phyloP scores from a whole-genome alignment of 257 asterid genomes.

The Nemophila menziesii region DNA sequence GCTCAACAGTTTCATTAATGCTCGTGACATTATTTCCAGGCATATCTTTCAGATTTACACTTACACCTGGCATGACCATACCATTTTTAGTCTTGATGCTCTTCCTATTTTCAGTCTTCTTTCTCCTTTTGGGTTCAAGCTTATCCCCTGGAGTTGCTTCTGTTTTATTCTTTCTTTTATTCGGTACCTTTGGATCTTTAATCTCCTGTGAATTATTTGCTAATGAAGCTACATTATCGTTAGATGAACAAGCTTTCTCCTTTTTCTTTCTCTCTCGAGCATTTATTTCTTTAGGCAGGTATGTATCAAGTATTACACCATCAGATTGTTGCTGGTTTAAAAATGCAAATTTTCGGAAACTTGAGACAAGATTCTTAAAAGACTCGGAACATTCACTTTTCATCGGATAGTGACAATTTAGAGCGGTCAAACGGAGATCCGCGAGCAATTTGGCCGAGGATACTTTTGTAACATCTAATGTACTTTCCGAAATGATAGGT shows the following conservation, averaged over 20 bases:
- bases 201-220: slow-evolving; percentile 20
- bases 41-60: slow-evolving; percentile 11
- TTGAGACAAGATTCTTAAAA: slow-evolving; percentile 27
- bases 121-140: slow-evolving; percentile 20
- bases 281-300: slow-evolving; percentile 7
- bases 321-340: slow-evolving; percentile 22
- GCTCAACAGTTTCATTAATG: slow-evolving; percentile 9
- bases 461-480: slow-evolving; percentile 24
- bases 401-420: slow-evolving; percentile 22
- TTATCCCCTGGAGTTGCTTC: slow-evolving; percentile 15
- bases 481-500: slow-evolving; percentile 14
- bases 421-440: slow-evolving; percentile 39
- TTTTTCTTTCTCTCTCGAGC: slow-evolving; percentile 19
- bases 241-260: slow-evolving; percentile 17
- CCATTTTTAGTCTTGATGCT: neutral
- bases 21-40: slow-evolving; percentile 18
- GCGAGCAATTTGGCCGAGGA: slow-evolving; percentile 39
- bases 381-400: slow-evolving; percentile 32
- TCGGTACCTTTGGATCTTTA: slow-evolving; percentile 13
- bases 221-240: slow-evolving; percentile 11
- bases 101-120: slow-evolving; percentile 12
- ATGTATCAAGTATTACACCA: slow-evolving; percentile 6
- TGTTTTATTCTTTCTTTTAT: slow-evolving; percentile 16
- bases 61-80: slow-evolving; percentile 10
- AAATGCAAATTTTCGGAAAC: slow-evolving; percentile 47